Percentiles rank a stretch among this genome's conserved stretches.
Evolutionary conservation across 768 basidiomycete species (phyloP).

Genomic region (Trametes coccinea): DNA sequence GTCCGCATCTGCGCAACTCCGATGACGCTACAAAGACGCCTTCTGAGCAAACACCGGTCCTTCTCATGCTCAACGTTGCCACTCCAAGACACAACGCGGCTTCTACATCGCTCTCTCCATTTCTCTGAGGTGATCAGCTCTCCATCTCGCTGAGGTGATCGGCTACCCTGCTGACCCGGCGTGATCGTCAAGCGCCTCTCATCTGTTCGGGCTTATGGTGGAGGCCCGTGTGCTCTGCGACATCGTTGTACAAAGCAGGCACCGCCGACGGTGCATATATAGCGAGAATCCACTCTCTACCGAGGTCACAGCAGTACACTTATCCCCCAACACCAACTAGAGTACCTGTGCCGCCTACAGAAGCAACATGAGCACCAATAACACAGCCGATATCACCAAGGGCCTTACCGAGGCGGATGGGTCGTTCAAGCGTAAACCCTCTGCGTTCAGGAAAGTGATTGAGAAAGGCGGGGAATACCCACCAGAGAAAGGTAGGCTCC

Average conservation of each 20-base stretch:
- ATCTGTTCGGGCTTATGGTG: not conserved
- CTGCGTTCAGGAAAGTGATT: conserved; percentile 57
- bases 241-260: not conserved
- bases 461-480: conserved; percentile 59
- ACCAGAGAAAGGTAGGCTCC: conserved; percentile 69
- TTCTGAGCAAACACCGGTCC: too few species aligned
- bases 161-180: too few species aligned
- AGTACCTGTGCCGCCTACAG: not conserved
- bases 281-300: too few species aligned
- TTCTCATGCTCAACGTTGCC: too few species aligned
- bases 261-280: not conserved
- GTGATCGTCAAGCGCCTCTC: not conserved
- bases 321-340: too few species aligned
- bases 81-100: too few species aligned
- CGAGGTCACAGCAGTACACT: too few species aligned
- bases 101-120: too few species aligned
- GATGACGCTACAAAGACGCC: too few species aligned
- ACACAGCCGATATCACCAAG: conserved; percentile 54
- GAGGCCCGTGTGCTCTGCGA: not conserved
- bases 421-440: conserved; percentile 58
- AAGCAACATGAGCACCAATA: conserved; percentile 10
- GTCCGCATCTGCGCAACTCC: too few species aligned
- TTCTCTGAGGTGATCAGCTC: too few species aligned
- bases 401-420: conserved; percentile 60
- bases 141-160: too few species aligned